These are phyloP conservation scores for Chytriomyces sp. DNA, from an alignment of 192 early-diverging fungal species.

Conservation along the genomic window DNA sequence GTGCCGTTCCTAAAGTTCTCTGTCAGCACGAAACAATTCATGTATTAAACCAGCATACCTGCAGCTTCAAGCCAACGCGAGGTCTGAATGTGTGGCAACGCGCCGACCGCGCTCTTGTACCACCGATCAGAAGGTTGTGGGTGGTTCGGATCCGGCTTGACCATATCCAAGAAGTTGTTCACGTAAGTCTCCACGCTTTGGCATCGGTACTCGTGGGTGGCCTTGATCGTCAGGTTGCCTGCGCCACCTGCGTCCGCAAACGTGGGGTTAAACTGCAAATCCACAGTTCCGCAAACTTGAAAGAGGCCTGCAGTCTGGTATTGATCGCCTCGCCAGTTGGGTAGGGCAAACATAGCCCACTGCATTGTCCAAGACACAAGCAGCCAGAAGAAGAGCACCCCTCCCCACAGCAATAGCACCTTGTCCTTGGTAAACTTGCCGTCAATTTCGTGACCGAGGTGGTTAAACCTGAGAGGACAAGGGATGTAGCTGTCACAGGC, in stretches of 20 bases:
- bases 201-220: not conserved
- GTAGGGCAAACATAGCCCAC: conserved; percentile 6
- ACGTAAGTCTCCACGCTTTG: not conserved
- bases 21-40: too few relatives aligned
- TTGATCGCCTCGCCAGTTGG: conserved; percentile 2
- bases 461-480: too few relatives aligned
- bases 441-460: too few relatives aligned
- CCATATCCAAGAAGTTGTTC: not conserved
- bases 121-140: conserved; percentile 2
- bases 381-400: not conserved
- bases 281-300: conserved; percentile 8
- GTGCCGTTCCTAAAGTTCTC: not conserved
- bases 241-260: not conserved
- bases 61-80: conserved; percentile 1
- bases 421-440: too few relatives aligned
- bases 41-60: too few relatives aligned
- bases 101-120: not conserved
- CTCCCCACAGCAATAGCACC: too few relatives aligned
- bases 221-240: conserved; percentile 10
- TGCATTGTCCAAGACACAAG: not conserved
- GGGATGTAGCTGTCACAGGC: too few relatives aligned
- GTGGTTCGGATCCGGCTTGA: not conserved
- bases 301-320: conserved; percentile 10
- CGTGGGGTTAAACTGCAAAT: conserved; percentile 8
- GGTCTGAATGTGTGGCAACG: not conserved